Evolutionary conservation across 2,329 filamentous ascomycete species (phyloP), one percentile per base, ranked within the genome.

Genomic region (Nigrospora oryzae): DNA sequence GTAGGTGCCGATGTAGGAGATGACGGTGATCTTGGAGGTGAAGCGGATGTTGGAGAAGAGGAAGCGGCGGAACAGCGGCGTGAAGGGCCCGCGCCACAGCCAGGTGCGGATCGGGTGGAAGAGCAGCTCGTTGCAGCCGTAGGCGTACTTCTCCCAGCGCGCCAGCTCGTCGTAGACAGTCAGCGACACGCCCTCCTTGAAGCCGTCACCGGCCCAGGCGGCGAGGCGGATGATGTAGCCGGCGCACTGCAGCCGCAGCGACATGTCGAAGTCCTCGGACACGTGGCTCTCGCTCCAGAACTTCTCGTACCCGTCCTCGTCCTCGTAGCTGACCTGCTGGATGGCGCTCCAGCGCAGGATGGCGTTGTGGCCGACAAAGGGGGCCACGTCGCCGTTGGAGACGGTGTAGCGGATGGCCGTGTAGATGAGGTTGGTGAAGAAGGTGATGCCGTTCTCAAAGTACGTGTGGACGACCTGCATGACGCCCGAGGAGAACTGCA

Each of bases 341-440:
- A 83, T 65, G 10, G 79, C 79, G 40, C 70, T 68, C 85, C 85
- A 89, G 17, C 85, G 75, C 13, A 89, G 68, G 48, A 89, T 78
- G 1, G 85, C 84, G 56, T 89, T 89, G 67, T 89, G 85, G 1
- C 85, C 85, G 49, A 89, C 85, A 53, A 89, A 89, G 1, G 83
- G 84, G 0, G 84, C 81, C 7, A 84, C 77, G 43, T 89, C 85
- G 5, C 85, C 85, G 42, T 78, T 83, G 7, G 79, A 77, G 28
- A 88, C 83, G 16, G 80, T 77, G 56, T 82, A 89, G 23, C 75
- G 72, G 55, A 89, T 89, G 32, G 82, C 77, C 0, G 78, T 82
- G 66, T 89, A 90, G 53, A 89, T 79, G 42, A 89, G 73, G 56
- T 89, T 82, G 36, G 85, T 89, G 65, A 89, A 89, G 67, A 84